Evolutionary conservation across 2,329 filamentous ascomycete genomes (phyloP).

Genomic region (Lithohypha guttulata): DNA sequence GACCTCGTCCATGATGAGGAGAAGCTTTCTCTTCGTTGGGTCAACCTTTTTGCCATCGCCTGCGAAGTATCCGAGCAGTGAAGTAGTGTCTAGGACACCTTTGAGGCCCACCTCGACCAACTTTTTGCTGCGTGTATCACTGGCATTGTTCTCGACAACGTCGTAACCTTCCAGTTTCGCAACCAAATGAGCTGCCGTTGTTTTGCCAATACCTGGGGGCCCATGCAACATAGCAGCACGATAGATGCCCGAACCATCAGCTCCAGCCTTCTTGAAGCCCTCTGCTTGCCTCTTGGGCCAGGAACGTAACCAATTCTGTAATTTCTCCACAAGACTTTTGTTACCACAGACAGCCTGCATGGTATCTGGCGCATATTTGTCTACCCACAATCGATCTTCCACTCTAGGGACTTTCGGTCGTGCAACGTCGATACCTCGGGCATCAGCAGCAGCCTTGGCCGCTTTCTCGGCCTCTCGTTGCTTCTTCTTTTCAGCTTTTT

Average conservation of each 20-base stretch:
- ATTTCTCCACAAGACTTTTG: constrained; percentile 77
- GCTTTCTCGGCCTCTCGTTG: constrained; percentile 38
- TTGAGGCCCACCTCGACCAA: constrained; percentile 79
- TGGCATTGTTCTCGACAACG: constrained; percentile 88
- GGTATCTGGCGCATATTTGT: constrained; percentile 82
- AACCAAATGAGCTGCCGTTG: constrained; percentile 87
- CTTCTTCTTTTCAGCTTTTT: constrained; percentile 58
- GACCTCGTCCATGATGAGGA: constrained; percentile 97
- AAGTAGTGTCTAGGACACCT: constrained; percentile 88
- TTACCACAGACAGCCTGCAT: constrained; percentile 90
- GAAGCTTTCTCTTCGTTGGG: constrained; percentile 75
- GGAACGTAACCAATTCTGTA: constrained; percentile 74
- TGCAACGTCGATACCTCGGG: constrained; percentile 29
- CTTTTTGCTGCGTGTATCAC: constrained; percentile 91
- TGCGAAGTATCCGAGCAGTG: constrained; percentile 81
- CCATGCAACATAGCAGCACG: constrained; percentile 93
- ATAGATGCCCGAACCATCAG: constrained; percentile 71
- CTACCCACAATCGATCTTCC: constrained; percentile 72
- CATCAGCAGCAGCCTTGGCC: constrained; percentile 32
- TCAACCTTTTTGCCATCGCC: constrained; percentile 73
- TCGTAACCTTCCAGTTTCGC: constrained; percentile 90
- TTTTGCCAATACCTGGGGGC: constrained; percentile 93
- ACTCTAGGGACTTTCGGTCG: constrained; percentile 32
- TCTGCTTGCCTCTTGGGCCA: constrained; percentile 72
- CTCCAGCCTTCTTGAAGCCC: constrained; percentile 69